Evolutionary conservation across 257 asterid species (phyloP).

Genomic region (Plantago major): DNA sequence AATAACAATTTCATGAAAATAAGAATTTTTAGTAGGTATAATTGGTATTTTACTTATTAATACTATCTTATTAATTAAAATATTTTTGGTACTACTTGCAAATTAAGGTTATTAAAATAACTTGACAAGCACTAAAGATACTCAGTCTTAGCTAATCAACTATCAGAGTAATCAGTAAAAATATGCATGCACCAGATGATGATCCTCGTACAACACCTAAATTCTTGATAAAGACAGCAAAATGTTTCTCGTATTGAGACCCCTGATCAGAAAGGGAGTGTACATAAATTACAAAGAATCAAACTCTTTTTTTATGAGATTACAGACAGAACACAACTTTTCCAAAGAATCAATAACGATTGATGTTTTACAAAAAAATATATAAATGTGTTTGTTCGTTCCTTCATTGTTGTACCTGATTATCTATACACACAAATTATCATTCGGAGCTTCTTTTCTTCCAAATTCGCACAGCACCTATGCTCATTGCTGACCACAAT

Average conservation of each 20-base stretch:
- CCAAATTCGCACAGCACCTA: constrained; percentile 21
- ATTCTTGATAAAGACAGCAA: constrained; percentile 1
- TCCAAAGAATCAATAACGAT: constrained; percentile 60
- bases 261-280: constrained; percentile 43
- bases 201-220: not conserved
- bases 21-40: no score
- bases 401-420: constrained; percentile 20
- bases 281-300: constrained; percentile 21
- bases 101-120: no score
- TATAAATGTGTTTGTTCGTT: constrained; percentile 25
- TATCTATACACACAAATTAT: constrained; percentile 54
- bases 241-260: constrained; percentile 28
- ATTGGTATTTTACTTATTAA: no score
- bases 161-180: no score
- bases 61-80: no score
- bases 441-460: constrained; percentile 32
- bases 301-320: constrained; percentile 25
- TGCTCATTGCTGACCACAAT: constrained; percentile 18
- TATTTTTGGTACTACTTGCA: no score
- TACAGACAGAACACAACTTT: constrained; percentile 51
- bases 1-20: no score
- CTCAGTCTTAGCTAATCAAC: no score
- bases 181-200: no score
- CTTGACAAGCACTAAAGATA: no score
- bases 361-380: constrained; percentile 34